phyloP scores from a whole-genome alignment of 2,329 filamentous ascomycete genomes.

The Pseudopithomyces chartarum region DNA sequence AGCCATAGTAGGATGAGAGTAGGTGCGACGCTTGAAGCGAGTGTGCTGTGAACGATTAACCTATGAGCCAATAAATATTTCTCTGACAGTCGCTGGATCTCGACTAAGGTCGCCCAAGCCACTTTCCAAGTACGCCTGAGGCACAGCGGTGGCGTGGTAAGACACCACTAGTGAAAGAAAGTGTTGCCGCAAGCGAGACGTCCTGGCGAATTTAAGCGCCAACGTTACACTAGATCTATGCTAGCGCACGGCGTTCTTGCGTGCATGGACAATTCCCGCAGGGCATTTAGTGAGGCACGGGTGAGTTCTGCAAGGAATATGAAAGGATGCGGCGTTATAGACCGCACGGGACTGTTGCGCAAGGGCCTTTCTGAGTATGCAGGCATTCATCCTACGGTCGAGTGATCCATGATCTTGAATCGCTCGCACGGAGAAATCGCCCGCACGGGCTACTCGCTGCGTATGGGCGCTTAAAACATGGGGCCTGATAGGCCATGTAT shows the following conservation, averaged over 20 bases:
- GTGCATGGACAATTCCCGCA: neutral
- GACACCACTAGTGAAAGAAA: neutral
- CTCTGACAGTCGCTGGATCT: too few relatives aligned
- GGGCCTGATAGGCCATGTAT: neutral
- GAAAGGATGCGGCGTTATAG: neutral
- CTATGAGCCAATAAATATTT: too few relatives aligned
- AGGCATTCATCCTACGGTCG: neutral
- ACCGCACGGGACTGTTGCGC: neutral
- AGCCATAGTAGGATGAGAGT: neutral
- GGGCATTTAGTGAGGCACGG: neutral
- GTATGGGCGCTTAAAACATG: neutral
- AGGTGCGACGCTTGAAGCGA: too few relatives aligned
- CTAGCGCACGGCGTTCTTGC: neutral
- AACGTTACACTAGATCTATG: neutral
- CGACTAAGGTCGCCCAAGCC: too few relatives aligned
- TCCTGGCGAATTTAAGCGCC: neutral
- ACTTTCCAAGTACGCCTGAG: too few relatives aligned
- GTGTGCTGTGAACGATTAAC: too few relatives aligned
- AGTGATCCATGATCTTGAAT: neutral
- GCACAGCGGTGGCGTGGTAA: too few relatives aligned
- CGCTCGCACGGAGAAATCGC: neutral
- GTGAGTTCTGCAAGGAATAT: neutral
- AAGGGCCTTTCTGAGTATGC: neutral
- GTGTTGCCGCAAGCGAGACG: neutral
- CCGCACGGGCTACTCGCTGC: neutral